Base-by-base conservation (phyloP, 106 monocot genomes). In the Apostasia ramifera region DNA sequence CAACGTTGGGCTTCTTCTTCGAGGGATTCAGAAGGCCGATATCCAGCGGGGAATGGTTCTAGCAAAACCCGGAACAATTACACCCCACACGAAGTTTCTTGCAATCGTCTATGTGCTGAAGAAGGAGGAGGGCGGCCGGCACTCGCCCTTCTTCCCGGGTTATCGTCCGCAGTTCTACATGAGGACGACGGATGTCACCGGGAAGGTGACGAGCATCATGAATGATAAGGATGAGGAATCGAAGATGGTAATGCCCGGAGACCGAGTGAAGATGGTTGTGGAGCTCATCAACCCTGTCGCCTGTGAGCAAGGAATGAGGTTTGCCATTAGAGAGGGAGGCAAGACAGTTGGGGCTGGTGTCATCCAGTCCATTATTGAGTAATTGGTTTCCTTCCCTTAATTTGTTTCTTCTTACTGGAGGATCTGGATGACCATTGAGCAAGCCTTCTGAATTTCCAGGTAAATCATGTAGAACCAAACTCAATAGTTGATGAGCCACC, bases 221-320 rank as follows among this genome's bases (percentile, higher is more conserved):
- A 81, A 91, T 52, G 86, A 86, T 46, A 91, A 87, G 79, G 84
- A 91, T 47, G 87, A 82, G 75, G 87, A 85, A 62, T 74, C 87
- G 38, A 87, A 82, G 75, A 87, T 91, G 91, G 84, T 87, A 14
- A 87, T 91, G 84, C 91, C 91, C 3, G 91, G 91, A 42, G 91
- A 87, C 59, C 73, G 87, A 15, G 82, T 87, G 40, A 85, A 87
- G 82, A 87, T 91, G 71, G 78, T 70, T 15, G 91, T 85, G 9
- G 84, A 91, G 69, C 84, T 91, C 57, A 87, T 91, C 41, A 72
- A 76, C 81, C 81, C 81, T 0, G 76, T 90, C 46, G 91, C 91
- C 4, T 86, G 86, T 12, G 91, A 91, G 69, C 83, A 80, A 66
- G 86, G 86, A 0, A 86, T 91, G 91, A 71, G 83, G 46, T 86